Conservation (phyloP, 163 green algal genomes). For the Smithsoniella earleae region DNA sequence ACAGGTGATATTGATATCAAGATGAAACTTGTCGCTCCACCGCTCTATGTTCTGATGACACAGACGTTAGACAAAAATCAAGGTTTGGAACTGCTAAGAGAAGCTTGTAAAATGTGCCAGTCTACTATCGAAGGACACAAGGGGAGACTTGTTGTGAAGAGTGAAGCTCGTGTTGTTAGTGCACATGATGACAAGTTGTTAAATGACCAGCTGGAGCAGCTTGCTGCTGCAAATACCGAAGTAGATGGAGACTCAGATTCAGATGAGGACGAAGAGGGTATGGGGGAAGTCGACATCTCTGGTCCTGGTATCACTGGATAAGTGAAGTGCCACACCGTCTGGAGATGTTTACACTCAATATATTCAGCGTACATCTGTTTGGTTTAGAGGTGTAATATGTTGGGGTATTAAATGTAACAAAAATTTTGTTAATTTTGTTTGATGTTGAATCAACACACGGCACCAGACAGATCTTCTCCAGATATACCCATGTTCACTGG, state of each 20-base stretch:
- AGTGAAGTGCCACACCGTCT: no score
- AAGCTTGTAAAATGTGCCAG: conserved; percentile 65
- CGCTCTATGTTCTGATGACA: conserved; percentile 95
- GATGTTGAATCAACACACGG: no score
- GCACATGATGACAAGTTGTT: conserved; percentile 88
- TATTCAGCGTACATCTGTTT: no score
- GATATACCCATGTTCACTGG: no score
- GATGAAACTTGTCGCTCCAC: conserved; percentile 94
- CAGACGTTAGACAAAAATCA: conserved; percentile 86
- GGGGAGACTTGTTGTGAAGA: conserved; percentile 88
- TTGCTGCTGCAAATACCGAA: conserved; percentile 71
- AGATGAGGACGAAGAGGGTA: conserved; percentile 73
- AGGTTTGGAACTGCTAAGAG: conserved; percentile 66
- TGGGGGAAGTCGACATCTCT: conserved; percentile 66
- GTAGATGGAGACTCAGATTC: conserved; percentile 73
- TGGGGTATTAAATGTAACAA: no score
- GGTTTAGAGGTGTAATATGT: no score
- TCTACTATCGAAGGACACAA: conserved; percentile 63
- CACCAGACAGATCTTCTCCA: no score
- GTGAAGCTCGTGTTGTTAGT: conserved; percentile 77
- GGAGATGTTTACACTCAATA: no score
- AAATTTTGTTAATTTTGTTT: no score
- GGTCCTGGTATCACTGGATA: conserved; percentile 34
- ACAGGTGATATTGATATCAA: conserved; percentile 82
- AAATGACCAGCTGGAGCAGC: conserved; percentile 75